These are phyloP conservation scores for Pythium myriotylum DNA, from an alignment of 352 stramenopile genomes.

Conservation along the genomic window DNA sequence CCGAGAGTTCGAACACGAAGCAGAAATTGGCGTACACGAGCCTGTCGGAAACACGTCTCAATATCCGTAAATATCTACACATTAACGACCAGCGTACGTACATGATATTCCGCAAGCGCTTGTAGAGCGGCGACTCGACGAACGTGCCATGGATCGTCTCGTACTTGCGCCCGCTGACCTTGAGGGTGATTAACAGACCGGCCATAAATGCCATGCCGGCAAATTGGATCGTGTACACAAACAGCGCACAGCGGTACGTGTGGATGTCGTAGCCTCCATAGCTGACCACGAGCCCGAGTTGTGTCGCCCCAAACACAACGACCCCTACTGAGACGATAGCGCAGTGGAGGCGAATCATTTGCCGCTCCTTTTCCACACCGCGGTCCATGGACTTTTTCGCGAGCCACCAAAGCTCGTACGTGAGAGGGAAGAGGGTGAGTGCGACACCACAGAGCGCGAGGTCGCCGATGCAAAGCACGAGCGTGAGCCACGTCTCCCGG, in stretches of 20 bases:
- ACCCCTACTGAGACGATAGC: slow-evolving; percentile 30
- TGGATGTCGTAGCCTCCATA: slow-evolving; percentile 53
- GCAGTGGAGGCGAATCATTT: slow-evolving; percentile 45
- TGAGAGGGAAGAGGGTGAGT: slow-evolving; percentile 56
- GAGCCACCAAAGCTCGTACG: slow-evolving; percentile 61
- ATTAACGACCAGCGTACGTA: slow-evolving; percentile 13
- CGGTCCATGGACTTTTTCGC: slow-evolving; percentile 66
- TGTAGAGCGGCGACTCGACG: slow-evolving; percentile 62
- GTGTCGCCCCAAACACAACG: slow-evolving; percentile 30
- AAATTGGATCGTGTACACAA: slow-evolving; percentile 55
- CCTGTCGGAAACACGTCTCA: slow-evolving; percentile 12
- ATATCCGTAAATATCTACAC: too few relatives aligned
- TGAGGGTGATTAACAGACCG: slow-evolving; percentile 45
- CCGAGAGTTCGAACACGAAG: slow-evolving; percentile 44
- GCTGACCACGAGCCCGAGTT: slow-evolving; percentile 35
- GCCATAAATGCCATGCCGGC: slow-evolving; percentile 58
- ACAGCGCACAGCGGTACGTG: slow-evolving; percentile 43
- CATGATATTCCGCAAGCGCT: slow-evolving; percentile 71
- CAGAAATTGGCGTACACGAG: slow-evolving; percentile 60
- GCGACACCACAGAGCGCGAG: slow-evolving; percentile 56
- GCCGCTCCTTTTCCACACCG: slow-evolving; percentile 43
- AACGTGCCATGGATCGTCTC: slow-evolving; percentile 69
- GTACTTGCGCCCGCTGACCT: slow-evolving; percentile 55
- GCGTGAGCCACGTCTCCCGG: slow-evolving; percentile 31
- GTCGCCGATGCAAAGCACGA: slow-evolving; percentile 50